Evolutionary conservation across 345 rosid species (phyloP).

Genomic region (Sisymbrium irio): DNA sequence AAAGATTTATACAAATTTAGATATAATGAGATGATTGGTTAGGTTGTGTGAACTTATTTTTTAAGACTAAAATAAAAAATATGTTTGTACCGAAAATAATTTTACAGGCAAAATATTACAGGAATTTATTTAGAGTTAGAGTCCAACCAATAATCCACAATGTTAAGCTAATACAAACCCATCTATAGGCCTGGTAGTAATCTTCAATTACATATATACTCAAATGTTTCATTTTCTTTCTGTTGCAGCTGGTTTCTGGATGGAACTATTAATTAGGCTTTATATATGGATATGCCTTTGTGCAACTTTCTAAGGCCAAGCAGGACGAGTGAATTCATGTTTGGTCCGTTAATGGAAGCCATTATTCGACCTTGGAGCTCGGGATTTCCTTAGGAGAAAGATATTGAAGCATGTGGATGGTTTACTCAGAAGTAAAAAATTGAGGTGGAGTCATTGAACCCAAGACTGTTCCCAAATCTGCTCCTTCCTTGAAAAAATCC

Average conservation of each 20-base stretch:
- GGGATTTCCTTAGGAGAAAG: not conserved
- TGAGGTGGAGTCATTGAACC: slow-evolving; percentile 4
- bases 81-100: too few species aligned
- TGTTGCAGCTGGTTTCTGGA: slow-evolving; percentile 18
- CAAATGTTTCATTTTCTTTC: too few species aligned
- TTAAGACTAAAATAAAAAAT: too few species aligned
- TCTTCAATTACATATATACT: too few species aligned
- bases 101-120: too few species aligned
- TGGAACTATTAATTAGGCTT: not conserved
- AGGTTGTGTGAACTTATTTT: too few species aligned
- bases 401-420: slow-evolving; percentile 6
- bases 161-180: too few species aligned
- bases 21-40: too few species aligned
- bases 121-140: too few species aligned
- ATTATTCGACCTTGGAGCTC: slow-evolving; percentile 2
- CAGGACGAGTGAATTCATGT: not conserved
- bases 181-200: too few species aligned
- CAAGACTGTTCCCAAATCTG: not conserved
- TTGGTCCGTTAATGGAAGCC: slow-evolving; percentile 21
- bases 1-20: too few species aligned
- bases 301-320: not conserved
- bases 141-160: too few species aligned
- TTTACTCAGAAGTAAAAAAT: slow-evolving; percentile 10
- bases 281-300: slow-evolving; percentile 1
- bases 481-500: not conserved